Base-by-base conservation (phyloP, 2,329 filamentous ascomycete species). In the Aspergillus terreus region DNA sequence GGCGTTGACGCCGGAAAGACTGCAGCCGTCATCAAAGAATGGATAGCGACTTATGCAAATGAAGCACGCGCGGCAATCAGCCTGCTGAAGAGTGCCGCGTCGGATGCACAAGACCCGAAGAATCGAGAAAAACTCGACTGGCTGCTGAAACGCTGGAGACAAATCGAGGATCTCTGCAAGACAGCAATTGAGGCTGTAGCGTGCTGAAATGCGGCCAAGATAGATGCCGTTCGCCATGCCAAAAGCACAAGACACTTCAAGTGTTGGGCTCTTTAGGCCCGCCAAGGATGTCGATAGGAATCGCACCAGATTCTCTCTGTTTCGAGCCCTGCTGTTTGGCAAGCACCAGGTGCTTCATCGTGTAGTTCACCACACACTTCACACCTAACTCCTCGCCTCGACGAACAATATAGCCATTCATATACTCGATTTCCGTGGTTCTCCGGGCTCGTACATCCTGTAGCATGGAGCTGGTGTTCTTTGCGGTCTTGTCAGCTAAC, bases 361-460 rank as follows among this genome's bases (percentile, higher is more conserved):
- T 80, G 61, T 85, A 84, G 65, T 95, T 94, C 55, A 86, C 76
- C 10, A 83, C 82, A 62, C 85, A 85, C 46, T 82, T 76, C n/a
- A 96, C 76, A 1, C 89, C 88, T 54, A 92, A 63, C 65, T 88
- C 82, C 60, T 82, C 79, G 0, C 88, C 94, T 38, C 86, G 81
- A 46, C 76, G 79, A 30, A 95, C 78, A 53, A 99, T 87, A 73
- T 92, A 99, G 0, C 92, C 92, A 67, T 95, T 96, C 59, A 92
- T 81, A 63, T 86, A 95, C 43, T 92, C 83, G 38, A 96, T 82
- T 62, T 96, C 90, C 0, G 89, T 90, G 52, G 77, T 72, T 54
- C 74, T 73, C 1, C 88, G 86, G 1, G 71, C 68, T 10, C 82
- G 73, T 11, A 92, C 75, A 61, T 86, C 83, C 48, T 80, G 78